Conservation (phyloP, 2,329 filamentous ascomycete genomes). For the Alternaria triticimaculans region DNA sequence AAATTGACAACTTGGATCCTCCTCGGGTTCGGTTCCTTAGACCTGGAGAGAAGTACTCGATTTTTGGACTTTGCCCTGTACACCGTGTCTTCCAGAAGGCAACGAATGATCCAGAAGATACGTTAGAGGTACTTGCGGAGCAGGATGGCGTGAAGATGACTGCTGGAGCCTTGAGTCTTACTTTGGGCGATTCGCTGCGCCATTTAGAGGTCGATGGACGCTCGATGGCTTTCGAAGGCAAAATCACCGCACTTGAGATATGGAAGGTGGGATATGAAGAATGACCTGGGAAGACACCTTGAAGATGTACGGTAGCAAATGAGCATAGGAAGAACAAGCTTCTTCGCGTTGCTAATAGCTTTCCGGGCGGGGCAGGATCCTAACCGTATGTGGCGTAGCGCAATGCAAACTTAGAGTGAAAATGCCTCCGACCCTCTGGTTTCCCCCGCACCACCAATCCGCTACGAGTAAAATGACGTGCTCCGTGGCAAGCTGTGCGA, state of each 20-base stretch:
- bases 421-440: neutral
- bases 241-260: neutral
- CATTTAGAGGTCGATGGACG: neutral
- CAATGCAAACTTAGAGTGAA: neutral
- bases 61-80: too few species aligned
- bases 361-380: too few species aligned
- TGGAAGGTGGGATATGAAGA: neutral
- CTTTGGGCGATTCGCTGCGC: neutral
- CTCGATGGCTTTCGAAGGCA: neutral
- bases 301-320: neutral
- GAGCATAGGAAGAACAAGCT: neutral
- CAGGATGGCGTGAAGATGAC: too few species aligned
- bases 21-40: too few species aligned
- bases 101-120: too few species aligned
- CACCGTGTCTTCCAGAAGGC: too few species aligned
- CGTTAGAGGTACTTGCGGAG: too few species aligned
- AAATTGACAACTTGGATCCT: too few species aligned
- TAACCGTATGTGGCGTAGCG: neutral
- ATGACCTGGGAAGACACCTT: too few species aligned
- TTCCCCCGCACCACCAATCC: conserved; percentile 23
- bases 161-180: neutral
- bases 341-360: neutral
- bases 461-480: conserved; percentile 25
- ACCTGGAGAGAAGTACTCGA: too few species aligned
- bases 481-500: conserved; percentile 20